These are phyloP conservation scores for Kregervanrija delftensis DNA, from an alignment of 805 yeast genomes.

Conservation along the genomic window DNA sequence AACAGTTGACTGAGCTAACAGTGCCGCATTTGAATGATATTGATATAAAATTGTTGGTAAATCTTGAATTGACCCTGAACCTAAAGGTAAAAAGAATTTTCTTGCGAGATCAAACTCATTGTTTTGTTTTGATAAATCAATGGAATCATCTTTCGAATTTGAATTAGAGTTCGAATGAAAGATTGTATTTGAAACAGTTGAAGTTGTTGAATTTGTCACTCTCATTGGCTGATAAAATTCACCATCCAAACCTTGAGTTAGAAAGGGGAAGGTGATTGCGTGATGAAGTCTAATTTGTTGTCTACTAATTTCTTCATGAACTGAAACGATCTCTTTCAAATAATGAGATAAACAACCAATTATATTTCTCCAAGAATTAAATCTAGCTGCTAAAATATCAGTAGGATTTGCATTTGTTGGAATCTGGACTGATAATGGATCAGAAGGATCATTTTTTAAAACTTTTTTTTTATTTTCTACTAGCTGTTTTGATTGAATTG, in stretches of 20 bases:
- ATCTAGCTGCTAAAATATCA: constrained; percentile 76
- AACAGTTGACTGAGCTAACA: constrained; percentile 49
- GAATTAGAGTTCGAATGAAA: constrained; percentile 1
- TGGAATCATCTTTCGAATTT: constrained; percentile 6
- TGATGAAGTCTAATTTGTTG: constrained; percentile 78
- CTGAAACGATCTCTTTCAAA: constrained; percentile 70
- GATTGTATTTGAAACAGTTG: constrained; percentile 3
- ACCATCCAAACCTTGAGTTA: constrained; percentile 36
- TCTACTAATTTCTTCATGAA: constrained; percentile 82
- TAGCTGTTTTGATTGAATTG: constrained; percentile 14
- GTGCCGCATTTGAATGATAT: constrained; percentile 51
- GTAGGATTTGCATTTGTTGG: constrained; percentile 74
- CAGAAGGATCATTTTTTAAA: constrained; percentile 34
- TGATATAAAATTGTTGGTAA: constrained; percentile 58
- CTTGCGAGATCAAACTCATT: constrained; percentile 31
- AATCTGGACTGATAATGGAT: constrained; percentile 41
- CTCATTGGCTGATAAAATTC: constrained; percentile 32
- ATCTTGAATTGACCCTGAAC: constrained; percentile 78
- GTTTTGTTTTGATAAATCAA: constrained; percentile 16
- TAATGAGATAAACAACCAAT: constrained; percentile 70
- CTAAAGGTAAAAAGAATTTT: constrained; percentile 65
- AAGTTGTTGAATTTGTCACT: constrained; percentile 12
- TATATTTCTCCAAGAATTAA: constrained; percentile 79
- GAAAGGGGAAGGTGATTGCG: constrained; percentile 54
- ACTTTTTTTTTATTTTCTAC: constrained; percentile 5